Base-by-base conservation (phyloP, 2,329 filamentous ascomycete species). In the Pseudohalonectria lignicola region DNA sequence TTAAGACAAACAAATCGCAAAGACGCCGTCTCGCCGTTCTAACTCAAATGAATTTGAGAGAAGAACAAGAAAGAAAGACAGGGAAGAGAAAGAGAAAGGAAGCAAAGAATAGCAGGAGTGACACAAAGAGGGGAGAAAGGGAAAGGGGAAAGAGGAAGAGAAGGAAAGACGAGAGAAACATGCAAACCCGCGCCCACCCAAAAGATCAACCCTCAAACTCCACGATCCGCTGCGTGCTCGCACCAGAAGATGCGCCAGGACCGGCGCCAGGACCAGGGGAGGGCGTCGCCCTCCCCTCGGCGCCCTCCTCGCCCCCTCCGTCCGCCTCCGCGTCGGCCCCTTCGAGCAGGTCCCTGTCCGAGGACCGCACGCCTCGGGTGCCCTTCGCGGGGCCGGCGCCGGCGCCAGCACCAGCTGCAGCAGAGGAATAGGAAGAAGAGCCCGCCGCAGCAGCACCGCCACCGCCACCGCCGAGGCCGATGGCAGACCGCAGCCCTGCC, bases 271-370 rank as follows among this genome's bases (percentile, higher is more conserved):
- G 51, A 37, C 34, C 20, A 15, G 19, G 17, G 7, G n/a, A 20
- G n/a, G 11, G 12, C 19, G 51, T 53, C 42, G 52, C 54, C 9
- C 47, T 39, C 15, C 31, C 32, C n/a, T 25, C 21, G 12, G 19
- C 29, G 5, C 40, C 28, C n/a, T 21, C 41, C 16, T 19, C 36
- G 10, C 34, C 41, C 4, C 43, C 45, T 7, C 61, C 73, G 11
- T 73, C 73, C 1, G 82, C 78, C 46, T 77, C 75, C 2, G 78
- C 83, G 53, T 90, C 84, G 2, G 79, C 80, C 0, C 82, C 84
- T 47, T 83, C 80, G 12, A 88, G 59, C 12, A 88, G 57, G 53
- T 86, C 82, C 38, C 77, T 64, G 55, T 87, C 82, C 35, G 74
- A 71, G 39, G 76, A 79, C 45, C 74, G 67, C 16, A 83, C 78